Conservation (phyloP, 305 asterid genomes). For the Solanum aculeatissimum region DNA sequence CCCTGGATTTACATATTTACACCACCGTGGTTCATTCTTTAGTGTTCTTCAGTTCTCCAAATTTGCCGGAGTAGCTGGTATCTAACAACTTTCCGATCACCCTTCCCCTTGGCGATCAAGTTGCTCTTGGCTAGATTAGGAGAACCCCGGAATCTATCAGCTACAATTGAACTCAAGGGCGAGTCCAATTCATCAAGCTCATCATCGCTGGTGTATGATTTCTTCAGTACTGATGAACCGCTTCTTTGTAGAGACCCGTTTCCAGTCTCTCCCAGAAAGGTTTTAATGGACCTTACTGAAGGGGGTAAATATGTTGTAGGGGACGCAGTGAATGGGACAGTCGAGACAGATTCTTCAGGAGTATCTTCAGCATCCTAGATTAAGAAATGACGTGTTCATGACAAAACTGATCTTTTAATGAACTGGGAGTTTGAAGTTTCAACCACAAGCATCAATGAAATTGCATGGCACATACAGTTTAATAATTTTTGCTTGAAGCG, state of each 20-base stretch:
- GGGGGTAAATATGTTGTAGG: slow-evolving; percentile 55
- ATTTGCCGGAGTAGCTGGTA: slow-evolving; percentile 56
- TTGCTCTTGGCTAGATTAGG: slow-evolving; percentile 37
- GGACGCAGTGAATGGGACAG: slow-evolving; percentile 44
- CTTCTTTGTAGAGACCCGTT: slow-evolving; percentile 36
- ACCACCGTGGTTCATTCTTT: neutral
- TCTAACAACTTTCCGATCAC: slow-evolving; percentile 40
- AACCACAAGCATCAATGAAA: neutral
- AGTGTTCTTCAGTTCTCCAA: slow-evolving; percentile 49
- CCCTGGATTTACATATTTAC: neutral
- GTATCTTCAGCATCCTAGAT: slow-evolving; percentile 34
- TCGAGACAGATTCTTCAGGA: slow-evolving; percentile 19
- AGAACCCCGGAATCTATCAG: slow-evolving; percentile 34
- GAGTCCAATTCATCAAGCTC: slow-evolving; percentile 80
- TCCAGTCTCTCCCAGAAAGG: slow-evolving; percentile 52
- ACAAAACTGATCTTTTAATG: neutral
- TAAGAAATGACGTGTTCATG: neutral
- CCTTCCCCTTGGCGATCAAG: slow-evolving; percentile 42
- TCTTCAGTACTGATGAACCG: slow-evolving; percentile 43
- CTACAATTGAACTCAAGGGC: slow-evolving; percentile 52
- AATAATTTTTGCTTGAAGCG: neutral
- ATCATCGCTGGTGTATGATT: slow-evolving; percentile 72
- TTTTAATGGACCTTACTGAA: slow-evolving; percentile 42
- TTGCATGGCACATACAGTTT: neutral
- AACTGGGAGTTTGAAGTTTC: neutral